A percentile compares a stretch with the other conserved stretches of the same genome.
phyloP scores from a whole-genome alignment of 768 basidiomycete genomes.

The Vishniacozyma victoriae region DNA sequence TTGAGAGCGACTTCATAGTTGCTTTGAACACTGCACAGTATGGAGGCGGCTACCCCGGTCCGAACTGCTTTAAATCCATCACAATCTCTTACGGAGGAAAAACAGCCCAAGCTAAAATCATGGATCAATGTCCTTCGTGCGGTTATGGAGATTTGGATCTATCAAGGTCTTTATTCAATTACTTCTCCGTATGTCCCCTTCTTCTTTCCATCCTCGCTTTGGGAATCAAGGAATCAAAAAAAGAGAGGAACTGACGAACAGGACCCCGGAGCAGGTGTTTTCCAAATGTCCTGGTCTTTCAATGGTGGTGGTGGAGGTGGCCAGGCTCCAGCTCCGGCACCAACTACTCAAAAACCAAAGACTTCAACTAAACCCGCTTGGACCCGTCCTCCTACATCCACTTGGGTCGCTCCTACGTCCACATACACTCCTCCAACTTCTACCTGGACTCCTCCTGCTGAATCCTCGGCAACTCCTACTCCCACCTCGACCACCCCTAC shows the following conservation, averaged over 20 bases:
- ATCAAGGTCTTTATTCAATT: slow-evolving; percentile 60
- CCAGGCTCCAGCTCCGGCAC: slow-evolving; percentile 34
- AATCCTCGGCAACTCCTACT: slow-evolving; percentile 11
- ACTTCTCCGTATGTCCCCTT: slow-evolving; percentile 51
- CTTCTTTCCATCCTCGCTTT: background rate
- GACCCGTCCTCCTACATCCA: slow-evolving; percentile 21
- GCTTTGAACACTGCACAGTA: slow-evolving; percentile 51
- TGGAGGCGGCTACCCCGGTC: slow-evolving; percentile 55
- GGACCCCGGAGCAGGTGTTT: slow-evolving; percentile 51
- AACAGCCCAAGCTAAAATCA: slow-evolving; percentile 56
- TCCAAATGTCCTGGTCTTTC: slow-evolving; percentile 62
- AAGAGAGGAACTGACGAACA: background rate
- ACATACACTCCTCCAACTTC: slow-evolving; percentile 18
- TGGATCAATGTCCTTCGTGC: slow-evolving; percentile 69
- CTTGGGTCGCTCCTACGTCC: slow-evolving; percentile 15
- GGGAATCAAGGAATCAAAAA: background rate
- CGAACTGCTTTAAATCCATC: slow-evolving; percentile 59
- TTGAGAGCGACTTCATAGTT: slow-evolving; percentile 48
- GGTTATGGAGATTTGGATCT: slow-evolving; percentile 64
- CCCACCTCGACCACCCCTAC: slow-evolving; percentile 10
- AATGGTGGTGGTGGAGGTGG: slow-evolving; percentile 44
- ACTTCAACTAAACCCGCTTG: slow-evolving; percentile 12
- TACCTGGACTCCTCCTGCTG: slow-evolving; percentile 12
- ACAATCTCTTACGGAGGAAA: slow-evolving; percentile 61
- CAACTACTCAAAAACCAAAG: slow-evolving; percentile 17